Base-by-base conservation (phyloP, 345 rosid species). In the Noccaea bulbosa region DNA sequence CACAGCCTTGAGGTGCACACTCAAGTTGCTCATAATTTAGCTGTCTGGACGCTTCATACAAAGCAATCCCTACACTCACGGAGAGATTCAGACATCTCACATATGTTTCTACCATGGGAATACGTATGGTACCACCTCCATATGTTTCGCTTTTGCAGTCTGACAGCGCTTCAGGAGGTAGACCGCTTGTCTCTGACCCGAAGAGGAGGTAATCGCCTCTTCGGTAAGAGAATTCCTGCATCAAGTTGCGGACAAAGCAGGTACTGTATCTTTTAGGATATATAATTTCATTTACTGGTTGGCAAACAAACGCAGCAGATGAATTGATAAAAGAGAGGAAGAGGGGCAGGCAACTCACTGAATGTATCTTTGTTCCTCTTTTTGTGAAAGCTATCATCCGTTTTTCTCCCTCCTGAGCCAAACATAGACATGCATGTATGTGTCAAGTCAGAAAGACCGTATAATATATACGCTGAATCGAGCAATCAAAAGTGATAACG, bases 1-100 rank as follows among this genome's bases (percentile, higher is more conserved):
- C 63, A 67, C 48, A 35, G 45, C 67, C 62, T 82, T 79, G 74
- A 0, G 85, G 55, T 5, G 84, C 74, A 69, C 56, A 47, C 67
- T 77, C 76, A 20, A 93, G 76, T 70, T 85, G 97, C 79, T 89
- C 88, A 27, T 91, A 93, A 73, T 86, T 82, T 27, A 91, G 82
- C 78, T 93, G 97, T 62, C 94, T 85, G 53, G 93, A 81, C 56
- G 97, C 97, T 83, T 93, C 98, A 62, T 93, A 91, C 79, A 91
- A 43, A 20, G 98, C 94, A 71, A 91, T 83, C 33, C 97, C 97
- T 62, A 85, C 96, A 65, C 96, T 93, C 51, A 93, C 98, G 2
- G 96, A 88, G 33, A 93, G 92, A 76, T 93, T 93, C 69, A 93
- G 78, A 71, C 97, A 93, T 81, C 98, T 81, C 44, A 91, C 98